Conservation (phyloP, 2,329 filamentous ascomycete species). For the Podosphaera leucotricha region DNA sequence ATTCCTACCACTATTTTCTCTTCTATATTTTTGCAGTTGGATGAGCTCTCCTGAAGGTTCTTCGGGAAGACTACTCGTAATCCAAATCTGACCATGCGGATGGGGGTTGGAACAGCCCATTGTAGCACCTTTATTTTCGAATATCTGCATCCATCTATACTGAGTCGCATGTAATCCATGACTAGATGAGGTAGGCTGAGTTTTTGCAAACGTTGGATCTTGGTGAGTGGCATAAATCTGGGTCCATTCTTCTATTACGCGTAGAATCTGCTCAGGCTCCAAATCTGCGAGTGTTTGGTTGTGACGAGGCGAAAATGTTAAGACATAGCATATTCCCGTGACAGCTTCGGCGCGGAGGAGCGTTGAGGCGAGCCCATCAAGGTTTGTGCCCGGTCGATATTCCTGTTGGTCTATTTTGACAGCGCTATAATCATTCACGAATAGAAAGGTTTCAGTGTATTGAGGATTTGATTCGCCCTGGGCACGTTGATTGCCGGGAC, state of each 20-base stretch:
- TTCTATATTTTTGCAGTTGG: constrained; percentile 57
- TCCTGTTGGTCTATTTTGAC: constrained; percentile 82
- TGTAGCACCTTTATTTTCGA: constrained; percentile 91
- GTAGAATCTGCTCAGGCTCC: constrained; percentile 48
- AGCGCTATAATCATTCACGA: constrained; percentile 93
- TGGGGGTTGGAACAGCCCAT: constrained; percentile 99
- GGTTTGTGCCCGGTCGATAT: constrained; percentile 27
- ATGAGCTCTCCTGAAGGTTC: constrained; percentile 61
- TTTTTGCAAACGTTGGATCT: constrained; percentile 44
- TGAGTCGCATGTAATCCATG: constrained; percentile 38
- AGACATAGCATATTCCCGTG: constrained; percentile 88
- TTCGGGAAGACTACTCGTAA: constrained; percentile 71
- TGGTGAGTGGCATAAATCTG: constrained; percentile 69
- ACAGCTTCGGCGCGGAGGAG: constrained; percentile 68
- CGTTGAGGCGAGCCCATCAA: constrained; percentile 33
- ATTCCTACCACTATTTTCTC: constrained; percentile 47
- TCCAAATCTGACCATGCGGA: constrained; percentile 93
- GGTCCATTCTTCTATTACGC: constrained; percentile 77
- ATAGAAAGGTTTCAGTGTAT: constrained; percentile 73
- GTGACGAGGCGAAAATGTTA: constrained; percentile 81
- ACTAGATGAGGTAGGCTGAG: constrained; percentile 20
- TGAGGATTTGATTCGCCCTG: constrained; percentile 68
- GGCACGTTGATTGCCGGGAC: constrained; percentile 73
- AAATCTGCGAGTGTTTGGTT: constrained; percentile 87
- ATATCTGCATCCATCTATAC: constrained; percentile 96